Conservation (phyloP, 129 eudicot species). For the Silybum marianum region DNA sequence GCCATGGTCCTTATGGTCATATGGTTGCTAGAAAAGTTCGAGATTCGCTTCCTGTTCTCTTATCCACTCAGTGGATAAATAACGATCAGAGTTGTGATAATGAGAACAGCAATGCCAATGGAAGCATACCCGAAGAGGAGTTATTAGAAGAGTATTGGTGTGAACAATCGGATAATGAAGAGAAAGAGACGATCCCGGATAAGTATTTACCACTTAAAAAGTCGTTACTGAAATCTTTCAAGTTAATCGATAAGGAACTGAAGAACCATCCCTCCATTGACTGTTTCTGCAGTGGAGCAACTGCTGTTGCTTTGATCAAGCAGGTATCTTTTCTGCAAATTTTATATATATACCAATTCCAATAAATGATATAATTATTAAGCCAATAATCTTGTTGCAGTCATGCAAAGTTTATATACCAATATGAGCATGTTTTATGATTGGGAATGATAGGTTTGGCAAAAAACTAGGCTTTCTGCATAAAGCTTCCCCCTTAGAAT, state of each 20-base stretch:
- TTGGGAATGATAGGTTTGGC: no score
- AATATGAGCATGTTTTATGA: no score
- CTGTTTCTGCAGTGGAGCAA: conserved; percentile 86
- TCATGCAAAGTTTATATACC: no score
- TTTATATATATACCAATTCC: not conserved
- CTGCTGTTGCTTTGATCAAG: conserved; percentile 77
- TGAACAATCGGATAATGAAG: conserved; percentile 53
- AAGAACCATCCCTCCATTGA: conserved; percentile 64
- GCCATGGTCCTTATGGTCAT: conserved; percentile 93
- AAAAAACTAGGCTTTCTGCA: no score
- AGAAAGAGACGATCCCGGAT: conserved; percentile 53
- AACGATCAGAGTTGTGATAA: conserved; percentile 36
- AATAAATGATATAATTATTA: not conserved
- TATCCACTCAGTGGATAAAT: conserved; percentile 59
- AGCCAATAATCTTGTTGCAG: not conserved
- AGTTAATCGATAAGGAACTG: conserved; percentile 74
- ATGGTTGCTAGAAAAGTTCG: conserved; percentile 86
- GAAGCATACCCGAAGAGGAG: conserved; percentile 45
- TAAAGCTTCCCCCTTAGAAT: no score
- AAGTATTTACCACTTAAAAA: conserved; percentile 59
- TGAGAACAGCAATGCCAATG: conserved; percentile 41
- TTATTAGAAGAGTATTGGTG: conserved; percentile 57
- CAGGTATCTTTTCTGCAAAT: conserved; percentile 49
- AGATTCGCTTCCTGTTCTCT: conserved; percentile 65
- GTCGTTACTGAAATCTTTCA: conserved; percentile 67